Conservation (phyloP, 1,139 yeast species). For the Tardiomyces depauwii region DNA sequence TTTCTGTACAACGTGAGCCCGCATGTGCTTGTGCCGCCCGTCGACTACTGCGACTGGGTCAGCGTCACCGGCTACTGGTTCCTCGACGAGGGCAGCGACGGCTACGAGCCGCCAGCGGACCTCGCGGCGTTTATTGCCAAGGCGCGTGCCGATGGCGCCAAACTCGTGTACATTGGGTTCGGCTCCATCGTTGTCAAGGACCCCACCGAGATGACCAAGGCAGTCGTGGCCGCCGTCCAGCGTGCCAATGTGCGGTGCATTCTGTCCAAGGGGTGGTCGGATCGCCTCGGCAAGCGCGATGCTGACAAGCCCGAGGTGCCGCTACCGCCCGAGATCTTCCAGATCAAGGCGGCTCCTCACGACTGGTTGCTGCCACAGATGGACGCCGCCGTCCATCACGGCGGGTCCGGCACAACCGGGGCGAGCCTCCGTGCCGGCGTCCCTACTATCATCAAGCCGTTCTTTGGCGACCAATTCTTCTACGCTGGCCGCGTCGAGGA, state of each 20-base stretch:
- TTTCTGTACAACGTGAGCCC: constrained; percentile 86
- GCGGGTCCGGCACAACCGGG: constrained; percentile 97
- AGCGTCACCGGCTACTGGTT: constrained; percentile 96
- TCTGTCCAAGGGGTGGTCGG: constrained; percentile 93
- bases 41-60: constrained; percentile 91
- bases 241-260: constrained; percentile 78
- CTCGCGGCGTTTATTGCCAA: constrained; percentile 47
- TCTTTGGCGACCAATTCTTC: constrained; percentile 93
- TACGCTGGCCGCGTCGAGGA: constrained; percentile 83
- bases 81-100: constrained; percentile 50
- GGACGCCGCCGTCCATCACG: constrained; percentile 95
- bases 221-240: constrained; percentile 66
- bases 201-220: constrained; percentile 64
- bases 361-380: constrained; percentile 87
- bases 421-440: constrained; percentile 78
- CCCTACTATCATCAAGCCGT: constrained; percentile 87
- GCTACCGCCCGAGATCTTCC: constrained; percentile 60
- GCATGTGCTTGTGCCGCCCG: constrained; percentile 78
- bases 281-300: constrained; percentile 36
- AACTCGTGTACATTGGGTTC: constrained; percentile 83
- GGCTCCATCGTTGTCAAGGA: constrained; percentile 89
- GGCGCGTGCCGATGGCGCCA: constrained; percentile 52
- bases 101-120: constrained; percentile 53
- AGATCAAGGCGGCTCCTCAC: constrained; percentile 71
- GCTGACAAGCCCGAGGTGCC: constrained; percentile 38